Evolutionary conservation across 78 protist genomes (phyloP).

Genomic region (Neovahlkampfia damariscottae): DNA sequence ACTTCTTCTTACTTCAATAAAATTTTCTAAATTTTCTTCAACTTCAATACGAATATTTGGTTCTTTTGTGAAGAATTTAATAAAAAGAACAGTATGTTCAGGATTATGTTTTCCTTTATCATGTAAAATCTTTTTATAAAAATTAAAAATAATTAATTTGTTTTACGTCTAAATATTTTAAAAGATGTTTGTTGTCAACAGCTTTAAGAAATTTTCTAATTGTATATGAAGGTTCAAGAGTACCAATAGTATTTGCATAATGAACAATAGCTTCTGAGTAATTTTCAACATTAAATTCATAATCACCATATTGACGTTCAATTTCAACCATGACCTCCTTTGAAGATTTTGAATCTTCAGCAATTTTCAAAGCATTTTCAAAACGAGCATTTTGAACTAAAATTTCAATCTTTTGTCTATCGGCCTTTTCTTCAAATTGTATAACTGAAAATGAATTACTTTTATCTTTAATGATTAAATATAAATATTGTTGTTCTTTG

Average conservation of each 20-base stretch:
- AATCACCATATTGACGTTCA: conserved; percentile 3
- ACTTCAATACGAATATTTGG: background rate
- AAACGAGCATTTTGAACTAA: too few relatives aligned
- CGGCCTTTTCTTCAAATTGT: too few relatives aligned
- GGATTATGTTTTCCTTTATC: background rate
- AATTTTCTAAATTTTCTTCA: background rate
- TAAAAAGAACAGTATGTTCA: background rate
- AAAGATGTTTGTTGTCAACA: background rate
- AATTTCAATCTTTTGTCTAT: too few relatives aligned
- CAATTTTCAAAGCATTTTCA: too few relatives aligned
- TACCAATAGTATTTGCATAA: background rate
- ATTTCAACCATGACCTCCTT: too few relatives aligned
- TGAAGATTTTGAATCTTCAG: too few relatives aligned
- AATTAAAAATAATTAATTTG: background rate
- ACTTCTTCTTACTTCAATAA: background rate
- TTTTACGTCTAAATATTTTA: background rate
- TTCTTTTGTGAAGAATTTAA: background rate
- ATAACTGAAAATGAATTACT: too few relatives aligned
- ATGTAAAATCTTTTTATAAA: background rate
- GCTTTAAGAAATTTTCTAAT: background rate
- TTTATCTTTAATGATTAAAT: too few relatives aligned
- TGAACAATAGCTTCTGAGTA: background rate
- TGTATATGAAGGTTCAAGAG: background rate
- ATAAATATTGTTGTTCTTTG: too few relatives aligned
- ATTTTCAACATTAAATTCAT: background rate